phyloP scores from a whole-genome alignment of 306 rosid species.

The Alnus rubra region DNA sequence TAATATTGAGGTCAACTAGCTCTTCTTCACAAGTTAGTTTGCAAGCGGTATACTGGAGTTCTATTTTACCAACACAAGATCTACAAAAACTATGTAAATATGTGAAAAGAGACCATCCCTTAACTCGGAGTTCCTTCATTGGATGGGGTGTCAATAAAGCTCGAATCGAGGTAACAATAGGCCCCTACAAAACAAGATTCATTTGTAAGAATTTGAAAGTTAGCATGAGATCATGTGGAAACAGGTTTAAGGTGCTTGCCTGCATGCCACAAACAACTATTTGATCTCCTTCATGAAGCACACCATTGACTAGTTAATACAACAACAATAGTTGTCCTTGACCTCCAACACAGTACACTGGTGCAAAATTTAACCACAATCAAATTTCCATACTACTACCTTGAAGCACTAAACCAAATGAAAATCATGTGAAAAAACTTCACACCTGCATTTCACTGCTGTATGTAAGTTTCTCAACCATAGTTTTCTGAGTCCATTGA shows the following conservation, averaged over 20 bases:
- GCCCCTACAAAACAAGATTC: constrained; percentile 53
- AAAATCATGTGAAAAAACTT: constrained; percentile 21
- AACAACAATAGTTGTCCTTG: constrained; percentile 92
- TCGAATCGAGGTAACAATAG: constrained; percentile 85
- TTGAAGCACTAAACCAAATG: constrained; percentile 25
- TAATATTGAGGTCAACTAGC: constrained; percentile 7
- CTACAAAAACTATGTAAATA: background rate
- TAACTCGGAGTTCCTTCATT: constrained; percentile 94
- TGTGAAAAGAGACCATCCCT: constrained; percentile 46
- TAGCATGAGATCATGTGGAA: constrained; percentile 3
- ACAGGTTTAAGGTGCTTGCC: constrained; percentile 43
- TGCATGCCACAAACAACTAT: constrained; percentile 97
- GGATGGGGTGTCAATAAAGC: constrained; percentile 96
- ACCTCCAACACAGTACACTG: constrained; percentile 98
- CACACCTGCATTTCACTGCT: constrained; percentile 87
- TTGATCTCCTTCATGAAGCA: constrained; percentile 98
- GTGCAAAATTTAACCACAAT: constrained; percentile 30
- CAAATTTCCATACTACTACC: constrained; percentile 31
- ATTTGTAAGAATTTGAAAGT: constrained; percentile 16
- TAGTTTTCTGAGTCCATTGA: constrained; percentile 91
- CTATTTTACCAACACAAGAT: constrained; percentile 13
- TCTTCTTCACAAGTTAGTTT: background rate
- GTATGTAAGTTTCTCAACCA: constrained; percentile 83
- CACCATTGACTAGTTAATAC: constrained; percentile 91
- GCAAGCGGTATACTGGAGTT: constrained; percentile 1